Base-by-base conservation (phyloP, 2,329 filamentous ascomycete genomes). In the Diaporthe longicolla region DNA sequence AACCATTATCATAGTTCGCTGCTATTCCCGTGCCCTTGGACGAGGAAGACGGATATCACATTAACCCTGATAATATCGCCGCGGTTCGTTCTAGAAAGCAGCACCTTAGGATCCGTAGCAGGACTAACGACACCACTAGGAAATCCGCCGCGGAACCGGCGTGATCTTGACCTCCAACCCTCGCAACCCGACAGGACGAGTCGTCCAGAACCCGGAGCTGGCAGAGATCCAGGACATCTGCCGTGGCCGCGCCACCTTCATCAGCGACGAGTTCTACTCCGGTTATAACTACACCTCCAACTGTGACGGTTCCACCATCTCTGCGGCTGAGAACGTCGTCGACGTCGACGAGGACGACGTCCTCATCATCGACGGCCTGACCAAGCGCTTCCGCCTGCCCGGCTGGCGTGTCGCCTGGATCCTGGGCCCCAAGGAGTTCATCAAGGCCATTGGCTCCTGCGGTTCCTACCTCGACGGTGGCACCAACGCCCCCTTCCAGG, bases 341-440 rank as follows among this genome's bases (percentile, higher is more conserved):
- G 95, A 98, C 79, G 95, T 98, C 21, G 91, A 98, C 81, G 90
- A 94, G 80, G 94, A 97, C 75, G 94, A 97, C 80, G 95, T 98
- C 2, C 90, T 98, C 77, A 94, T 98, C 83, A 96, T 98, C 77
- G 96, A 98, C 81, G 96, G 96, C 66, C 89, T 98, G 35, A 98
- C 96, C 79, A 98, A 98, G 89, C 93, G 96, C 76, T 98, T 98
- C 90, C 93, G 96, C 78, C 91, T 98, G 43, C 96, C 96, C 1
- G 96, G 96, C 76, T 98, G 96, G 95, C 93, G 96, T 82, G 95
- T 98, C 57, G 95, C 96, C 9, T 98, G 96, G 96, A 95, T 98
- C 78, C 83, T 98, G 72, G 96, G 96, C 1, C 96, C 96, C 77
- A 98, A 98, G 87, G 95, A 98, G 80, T 98, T 98, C 84, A 95